Evolutionary conservation across 108 stramenopile genomes (phyloP), one percentile per base, ranked within the genome.

Genomic region (Fragilariopsis cylindrus): DNA sequence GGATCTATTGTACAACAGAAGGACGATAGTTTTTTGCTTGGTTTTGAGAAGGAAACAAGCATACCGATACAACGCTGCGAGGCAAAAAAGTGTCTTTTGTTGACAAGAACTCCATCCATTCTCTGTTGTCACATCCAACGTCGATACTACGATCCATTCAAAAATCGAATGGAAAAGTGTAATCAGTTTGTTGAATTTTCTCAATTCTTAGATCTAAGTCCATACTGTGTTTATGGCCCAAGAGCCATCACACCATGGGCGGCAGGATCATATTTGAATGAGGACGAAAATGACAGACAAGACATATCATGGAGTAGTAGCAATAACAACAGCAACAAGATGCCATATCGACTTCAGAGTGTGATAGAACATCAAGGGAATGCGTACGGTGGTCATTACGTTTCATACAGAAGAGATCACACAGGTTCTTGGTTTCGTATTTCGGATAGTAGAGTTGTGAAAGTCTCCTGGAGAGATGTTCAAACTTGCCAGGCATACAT

Each of bases 91-190:
- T 89, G 90, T 46, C 67, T 90, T 12, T 70, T 90, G 13, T 63
- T 94, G 48, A 90, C 91, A 47, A 74, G 93, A 21, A 81, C 81
- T 18, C 93, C 93, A 6, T 76, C 81, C 44, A 74, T 92, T 15
- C 69, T 94, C 46, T 89, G 90, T 62, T 73, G 91, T 52, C 93
- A 94, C 58, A 73, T 92, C 16, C 93, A 94, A 76, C 88, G 93
- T n/a, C 84, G 87, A 7, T 91, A 90, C 58, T 91, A 82, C 70
- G 90, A 94, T 79, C 77, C 83, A 39, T 64, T 57, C 21, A 77
- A 65, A 16, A 65, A 78, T 66, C 67, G 69, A 57, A 89, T 89
- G 81, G 74, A 85, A 54, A 94, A 94, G 71, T 82, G 84, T 44
- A 62, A 76, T 8, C 85, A 85, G 62, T 82, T 80, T 46, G 88